Evolutionary conservation across 2,329 filamentous ascomycete genomes (phyloP).

Genomic region (Periconia digitata): DNA sequence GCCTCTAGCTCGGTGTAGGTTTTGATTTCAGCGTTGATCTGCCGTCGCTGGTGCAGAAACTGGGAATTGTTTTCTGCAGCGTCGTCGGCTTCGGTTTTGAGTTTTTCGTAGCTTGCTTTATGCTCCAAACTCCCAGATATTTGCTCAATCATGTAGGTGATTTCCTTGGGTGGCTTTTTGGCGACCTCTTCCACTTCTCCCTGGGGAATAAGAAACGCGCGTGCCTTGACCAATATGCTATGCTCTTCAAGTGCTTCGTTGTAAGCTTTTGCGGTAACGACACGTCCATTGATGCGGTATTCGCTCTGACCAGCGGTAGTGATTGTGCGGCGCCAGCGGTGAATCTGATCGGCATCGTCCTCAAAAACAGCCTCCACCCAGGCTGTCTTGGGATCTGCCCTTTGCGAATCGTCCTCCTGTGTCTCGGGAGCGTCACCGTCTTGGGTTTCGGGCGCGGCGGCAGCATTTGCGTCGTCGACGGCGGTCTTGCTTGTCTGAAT

Average conservation of each 20-base stretch:
- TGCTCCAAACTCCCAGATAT: conserved; percentile 95
- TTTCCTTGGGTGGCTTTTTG: conserved; percentile 88
- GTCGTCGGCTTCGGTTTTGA: conserved; percentile 84
- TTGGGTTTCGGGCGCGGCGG: conserved; percentile 12
- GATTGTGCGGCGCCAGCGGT: conserved; percentile 94
- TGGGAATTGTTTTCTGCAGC: conserved; percentile 86
- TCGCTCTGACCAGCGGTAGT: conserved; percentile 87
- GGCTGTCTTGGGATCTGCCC: conserved; percentile 84
- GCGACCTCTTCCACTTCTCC: conserved; percentile 97
- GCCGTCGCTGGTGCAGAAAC: conserved; percentile 83
- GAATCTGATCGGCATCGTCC: conserved; percentile 92
- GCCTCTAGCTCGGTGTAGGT: conserved; percentile 96
- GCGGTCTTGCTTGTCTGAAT: conserved; percentile 90
- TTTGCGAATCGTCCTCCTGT: conserved; percentile 57
- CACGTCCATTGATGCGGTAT: conserved; percentile 92
- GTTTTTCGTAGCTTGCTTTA: conserved; percentile 87
- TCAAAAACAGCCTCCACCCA: conserved; percentile 99
- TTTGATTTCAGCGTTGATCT: conserved; percentile 97
- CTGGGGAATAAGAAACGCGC: conserved; percentile 98
- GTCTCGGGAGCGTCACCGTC: conserved; percentile 41
- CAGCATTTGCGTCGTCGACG: conserved; percentile 59
- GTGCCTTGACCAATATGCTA: conserved; percentile 96
- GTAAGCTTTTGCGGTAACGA: conserved; percentile 88
- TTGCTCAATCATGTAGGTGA: conserved; percentile 93
- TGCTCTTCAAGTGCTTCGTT: conserved; percentile 89